Base-by-base conservation (phyloP, 2,329 filamentous ascomycete species). In the Lachnellula subtilissima region DNA sequence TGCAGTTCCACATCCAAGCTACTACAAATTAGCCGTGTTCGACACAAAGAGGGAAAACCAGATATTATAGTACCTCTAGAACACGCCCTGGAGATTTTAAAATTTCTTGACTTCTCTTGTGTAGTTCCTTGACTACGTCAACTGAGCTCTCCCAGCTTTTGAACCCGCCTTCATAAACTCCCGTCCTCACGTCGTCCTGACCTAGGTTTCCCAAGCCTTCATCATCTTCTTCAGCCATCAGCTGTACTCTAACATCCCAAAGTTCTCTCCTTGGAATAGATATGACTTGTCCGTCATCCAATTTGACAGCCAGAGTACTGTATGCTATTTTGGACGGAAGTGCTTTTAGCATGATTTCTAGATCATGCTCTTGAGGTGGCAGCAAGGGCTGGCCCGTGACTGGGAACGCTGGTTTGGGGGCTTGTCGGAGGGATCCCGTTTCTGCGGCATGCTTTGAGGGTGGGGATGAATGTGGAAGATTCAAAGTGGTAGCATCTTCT, bases 121-220 rank as follows among this genome's bases (percentile, higher is more conserved):
- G 47, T 48, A 40, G 67, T 19, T 87, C 83, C 67, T 85, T 88
- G 50, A 89, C 87, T 17, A 94, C 76, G 69, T 94, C 89, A 52
- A 91, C 78, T 57, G 87, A 90, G 73, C 89, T 92, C 74, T 94
- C 89, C 89, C 89, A 94, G 66, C 87, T 92, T 75, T 94, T 94
- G 75, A 93, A 91, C 23, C 89, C 89, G 55, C 89, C 89, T 73
- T 94, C 89, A 72, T 94, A 94, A 57, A 93, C 82, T 51, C 89
- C 89, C 54, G 88, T 88, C 70, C 85, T 87, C 61, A 94, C 85
- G 71, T 94, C 89, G 61, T 88, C 84, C 59, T 80, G 78, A 40
- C 83, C 85, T 37, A 90, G 75, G 1, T 74, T 73, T 7, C 80
- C 79, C 25, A 79, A 68, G 23, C 73, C 72, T 6, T 73, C 67